Percentiles rank a stretch among this genome's conserved stretches.
phyloP scores from a whole-genome alignment of 106 monocot species.

The Triglochin maritima region DNA sequence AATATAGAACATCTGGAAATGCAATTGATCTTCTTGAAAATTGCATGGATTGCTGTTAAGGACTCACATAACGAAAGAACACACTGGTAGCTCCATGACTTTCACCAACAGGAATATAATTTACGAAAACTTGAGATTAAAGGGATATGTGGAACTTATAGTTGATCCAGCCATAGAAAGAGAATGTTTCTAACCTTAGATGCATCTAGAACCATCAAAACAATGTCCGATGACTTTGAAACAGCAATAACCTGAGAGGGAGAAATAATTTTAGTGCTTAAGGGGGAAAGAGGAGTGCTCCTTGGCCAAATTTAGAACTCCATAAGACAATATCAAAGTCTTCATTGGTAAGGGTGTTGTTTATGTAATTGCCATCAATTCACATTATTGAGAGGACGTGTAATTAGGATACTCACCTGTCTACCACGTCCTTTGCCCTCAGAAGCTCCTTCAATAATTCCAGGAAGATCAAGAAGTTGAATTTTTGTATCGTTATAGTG shows the following conservation, averaged over 20 bases:
- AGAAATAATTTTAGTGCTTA: slow-evolving; percentile 1
- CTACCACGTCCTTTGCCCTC: slow-evolving; percentile 99
- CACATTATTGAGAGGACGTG: background rate
- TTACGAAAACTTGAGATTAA: no score
- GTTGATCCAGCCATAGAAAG: background rate
- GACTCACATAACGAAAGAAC: no score
- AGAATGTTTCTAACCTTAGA: slow-evolving; percentile 63
- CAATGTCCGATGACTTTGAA: slow-evolving; percentile 92
- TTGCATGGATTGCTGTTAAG: no score
- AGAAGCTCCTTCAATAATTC: slow-evolving; percentile 99
- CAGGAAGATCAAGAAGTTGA: slow-evolving; percentile 98
- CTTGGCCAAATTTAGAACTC: background rate
- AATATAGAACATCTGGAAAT: no score
- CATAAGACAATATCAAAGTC: background rate
- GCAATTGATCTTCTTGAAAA: no score
- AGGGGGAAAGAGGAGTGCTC: background rate
- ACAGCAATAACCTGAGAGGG: slow-evolving; percentile 92
- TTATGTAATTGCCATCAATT: background rate
- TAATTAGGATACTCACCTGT: slow-evolving; percentile 41
- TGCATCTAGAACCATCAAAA: slow-evolving; percentile 98
- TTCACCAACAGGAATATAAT: no score
- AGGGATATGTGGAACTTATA: no score
- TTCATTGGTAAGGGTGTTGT: background rate
- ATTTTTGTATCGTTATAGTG: slow-evolving; percentile 97
- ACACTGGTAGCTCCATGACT: no score